phyloP scores from a whole-genome alignment of 345 rosid genomes.

The Gossypium longicalyx region DNA sequence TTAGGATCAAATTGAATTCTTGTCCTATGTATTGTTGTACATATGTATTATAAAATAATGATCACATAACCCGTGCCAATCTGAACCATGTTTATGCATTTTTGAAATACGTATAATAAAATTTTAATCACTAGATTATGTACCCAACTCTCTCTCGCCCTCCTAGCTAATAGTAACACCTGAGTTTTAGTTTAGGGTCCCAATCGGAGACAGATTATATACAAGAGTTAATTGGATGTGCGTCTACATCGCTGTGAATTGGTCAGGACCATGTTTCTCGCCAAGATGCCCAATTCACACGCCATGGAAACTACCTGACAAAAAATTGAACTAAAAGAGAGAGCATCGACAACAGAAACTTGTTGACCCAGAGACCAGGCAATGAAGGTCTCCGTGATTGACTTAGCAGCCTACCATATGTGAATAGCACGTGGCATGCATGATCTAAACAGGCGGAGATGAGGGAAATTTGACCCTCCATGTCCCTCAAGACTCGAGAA shows the following conservation, averaged over 20 bases:
- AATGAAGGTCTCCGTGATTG: neutral
- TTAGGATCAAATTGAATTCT: neutral
- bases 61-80: too few relatives aligned
- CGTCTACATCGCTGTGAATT: neutral
- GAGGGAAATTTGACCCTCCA: conserved; percentile 14
- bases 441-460: neutral
- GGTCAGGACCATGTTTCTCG: conserved; percentile 16
- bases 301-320: neutral
- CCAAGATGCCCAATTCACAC: conserved; percentile 13
- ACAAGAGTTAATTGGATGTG: neutral
- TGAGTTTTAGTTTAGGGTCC: neutral
- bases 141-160: neutral
- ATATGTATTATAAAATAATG: neutral
- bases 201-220: neutral
- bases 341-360: neutral
- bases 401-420: neutral
- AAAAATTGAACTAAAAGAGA: conserved; percentile 5
- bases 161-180: neutral
- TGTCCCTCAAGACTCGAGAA: conserved; percentile 9
- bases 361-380: neutral
- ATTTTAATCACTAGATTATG: neutral
- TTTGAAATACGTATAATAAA: too few relatives aligned
- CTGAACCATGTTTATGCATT: too few relatives aligned
- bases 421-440: conserved; percentile 21
- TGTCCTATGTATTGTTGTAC: too few relatives aligned